A percentile compares a stretch with the other conserved stretches of the same genome.
Conservation (phyloP, 106 monocot genomes). For the Dendrobium nobile region DNA sequence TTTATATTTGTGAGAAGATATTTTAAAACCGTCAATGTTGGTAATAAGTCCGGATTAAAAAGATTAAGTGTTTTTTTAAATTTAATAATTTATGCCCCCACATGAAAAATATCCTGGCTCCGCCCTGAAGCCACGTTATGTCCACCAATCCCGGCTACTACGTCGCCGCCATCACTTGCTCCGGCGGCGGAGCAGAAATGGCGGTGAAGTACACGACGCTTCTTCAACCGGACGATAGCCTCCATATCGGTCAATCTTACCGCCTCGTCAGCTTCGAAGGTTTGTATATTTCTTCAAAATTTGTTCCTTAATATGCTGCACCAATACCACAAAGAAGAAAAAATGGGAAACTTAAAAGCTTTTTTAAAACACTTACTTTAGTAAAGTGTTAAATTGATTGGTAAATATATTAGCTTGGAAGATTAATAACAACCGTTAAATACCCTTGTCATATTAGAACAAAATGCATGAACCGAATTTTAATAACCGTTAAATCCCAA, state of each 20-base stretch:
- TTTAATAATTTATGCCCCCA: too few species aligned
- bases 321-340: too few species aligned
- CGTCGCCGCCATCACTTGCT: slow-evolving; percentile 23
- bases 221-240: slow-evolving; percentile 50
- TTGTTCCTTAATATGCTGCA: too few species aligned
- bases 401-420: not conserved
- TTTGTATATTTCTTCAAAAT: not conserved
- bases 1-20: too few species aligned
- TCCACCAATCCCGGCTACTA: slow-evolving; percentile 37
- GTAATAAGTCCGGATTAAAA: too few species aligned
- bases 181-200: not conserved
- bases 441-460: not conserved
- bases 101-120: too few species aligned
- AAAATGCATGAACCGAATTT: too few species aligned
- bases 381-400: not conserved
- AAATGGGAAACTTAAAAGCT: too few species aligned
- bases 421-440: not conserved
- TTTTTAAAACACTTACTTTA: too few species aligned
- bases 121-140: slow-evolving; percentile 25
- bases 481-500: not conserved
- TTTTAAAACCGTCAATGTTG: too few species aligned
- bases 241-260: slow-evolving; percentile 34
- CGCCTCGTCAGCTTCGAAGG: slow-evolving; percentile 6
- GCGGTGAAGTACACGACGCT: slow-evolving; percentile 47
- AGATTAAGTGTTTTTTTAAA: too few species aligned